Evolutionary conservation across 208 protist species (phyloP).

Genomic region (Wallacemonas sp.): DNA sequence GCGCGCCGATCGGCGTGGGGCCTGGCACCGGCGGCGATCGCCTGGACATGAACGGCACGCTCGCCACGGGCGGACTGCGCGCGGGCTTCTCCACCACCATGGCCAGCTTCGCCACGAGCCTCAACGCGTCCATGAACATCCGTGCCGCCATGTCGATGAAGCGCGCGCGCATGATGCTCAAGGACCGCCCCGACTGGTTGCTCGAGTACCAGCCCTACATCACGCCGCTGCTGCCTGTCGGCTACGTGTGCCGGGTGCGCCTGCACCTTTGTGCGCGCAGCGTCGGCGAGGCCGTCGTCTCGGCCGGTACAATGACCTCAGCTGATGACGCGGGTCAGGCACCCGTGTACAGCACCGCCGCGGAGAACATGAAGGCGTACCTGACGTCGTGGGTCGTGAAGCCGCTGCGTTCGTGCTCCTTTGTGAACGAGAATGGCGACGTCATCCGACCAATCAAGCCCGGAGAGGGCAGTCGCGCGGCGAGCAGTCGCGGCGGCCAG

Average conservation of each 20-base stretch:
- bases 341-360: slow-evolving; percentile 2
- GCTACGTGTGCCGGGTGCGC: slow-evolving; percentile 63
- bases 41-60: not conserved
- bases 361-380: slow-evolving; percentile 50
- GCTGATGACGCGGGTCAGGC: not conserved
- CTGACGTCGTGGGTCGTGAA: slow-evolving; percentile 61
- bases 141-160: slow-evolving; percentile 61
- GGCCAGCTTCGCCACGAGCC: slow-evolving; percentile 42
- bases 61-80: slow-evolving; percentile 3
- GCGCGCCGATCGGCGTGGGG: slow-evolving; percentile 29
- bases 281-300: slow-evolving; percentile 15
- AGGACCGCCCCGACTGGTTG: slow-evolving; percentile 55
- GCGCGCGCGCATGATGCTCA: slow-evolving; percentile 58
- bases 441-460: slow-evolving; percentile 24
- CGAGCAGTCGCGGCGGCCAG: not conserved
- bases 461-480: not conserved
- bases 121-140: slow-evolving; percentile 64
- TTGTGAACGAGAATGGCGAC: slow-evolving; percentile 59
- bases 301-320: not conserved
- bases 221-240: slow-evolving; percentile 70
- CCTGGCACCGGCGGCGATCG: slow-evolving; percentile 34
- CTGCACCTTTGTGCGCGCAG: slow-evolving; percentile 45
- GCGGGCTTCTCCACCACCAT: slow-evolving; percentile 18
- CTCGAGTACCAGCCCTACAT: slow-evolving; percentile 73
- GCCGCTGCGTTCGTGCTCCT: slow-evolving; percentile 40